These are phyloP conservation scores for Fomitopsis pulvina DNA, from an alignment of 768 basidiomycete genomes.

Conservation along the genomic window DNA sequence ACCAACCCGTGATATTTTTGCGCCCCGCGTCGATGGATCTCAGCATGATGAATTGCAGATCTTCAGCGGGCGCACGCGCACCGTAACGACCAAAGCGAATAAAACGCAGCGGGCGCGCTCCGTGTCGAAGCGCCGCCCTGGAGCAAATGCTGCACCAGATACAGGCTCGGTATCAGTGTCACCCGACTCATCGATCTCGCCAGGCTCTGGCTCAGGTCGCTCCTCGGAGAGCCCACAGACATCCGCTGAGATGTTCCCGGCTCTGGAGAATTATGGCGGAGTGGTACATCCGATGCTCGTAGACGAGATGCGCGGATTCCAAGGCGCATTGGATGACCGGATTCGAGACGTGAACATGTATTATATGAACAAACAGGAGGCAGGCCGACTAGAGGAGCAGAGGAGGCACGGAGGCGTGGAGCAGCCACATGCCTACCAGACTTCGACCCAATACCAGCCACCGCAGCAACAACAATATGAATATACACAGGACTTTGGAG, in stretches of 20 bases:
- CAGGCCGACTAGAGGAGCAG: conserved; percentile 3
- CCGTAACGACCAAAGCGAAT: conserved; percentile 42
- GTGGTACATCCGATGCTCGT: conserved; percentile 26
- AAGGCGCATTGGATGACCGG: conserved; percentile 23
- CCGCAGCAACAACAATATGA: conserved; percentile 2
- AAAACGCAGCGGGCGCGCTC: conserved; percentile 7
- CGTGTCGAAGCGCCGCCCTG: conserved; percentile 7
- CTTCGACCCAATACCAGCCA: not conserved
- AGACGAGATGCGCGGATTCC: conserved; percentile 25
- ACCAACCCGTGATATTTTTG: conserved; percentile 52
- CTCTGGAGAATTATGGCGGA: conserved; percentile 16
- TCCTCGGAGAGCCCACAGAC: conserved; percentile 11
- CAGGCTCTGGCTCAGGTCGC: conserved; percentile 3
- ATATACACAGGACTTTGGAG: not conserved
- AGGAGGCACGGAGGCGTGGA: not conserved
- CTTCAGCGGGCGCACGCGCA: conserved; percentile 71
- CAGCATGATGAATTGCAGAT: conserved; percentile 67
- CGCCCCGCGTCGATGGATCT: conserved; percentile 32
- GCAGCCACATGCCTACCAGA: not conserved
- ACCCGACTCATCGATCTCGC: not conserved
- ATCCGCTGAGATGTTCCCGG: conserved; percentile 11
- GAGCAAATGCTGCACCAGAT: not conserved
- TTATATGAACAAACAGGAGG: conserved; percentile 6
- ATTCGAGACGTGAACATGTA: conserved; percentile 15
- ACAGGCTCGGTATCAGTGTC: not conserved